These are phyloP conservation scores for Rutstroemia sp. DNA, from an alignment of 2,329 filamentous ascomycete species.

Conservation along the genomic window DNA sequence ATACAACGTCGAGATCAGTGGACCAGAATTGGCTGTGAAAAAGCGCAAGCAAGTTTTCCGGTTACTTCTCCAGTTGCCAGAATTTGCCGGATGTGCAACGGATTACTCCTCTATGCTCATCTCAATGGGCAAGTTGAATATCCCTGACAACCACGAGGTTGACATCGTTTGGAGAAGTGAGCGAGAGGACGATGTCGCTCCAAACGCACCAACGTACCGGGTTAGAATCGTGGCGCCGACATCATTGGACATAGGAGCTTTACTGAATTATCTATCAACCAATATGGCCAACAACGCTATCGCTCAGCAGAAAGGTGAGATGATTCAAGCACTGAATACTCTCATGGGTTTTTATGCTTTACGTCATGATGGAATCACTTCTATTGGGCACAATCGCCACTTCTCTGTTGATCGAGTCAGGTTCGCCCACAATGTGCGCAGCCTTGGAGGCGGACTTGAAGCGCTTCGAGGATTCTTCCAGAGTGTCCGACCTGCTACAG, in stretches of 20 bases:
- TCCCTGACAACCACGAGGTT: conserved; percentile 4
- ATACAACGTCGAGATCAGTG: conserved; percentile 24
- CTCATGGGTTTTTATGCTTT: conserved; percentile 43
- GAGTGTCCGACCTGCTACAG: conserved; percentile 51
- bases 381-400: conserved; percentile 44
- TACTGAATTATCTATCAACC: conserved; percentile 17
- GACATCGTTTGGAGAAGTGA: conserved; percentile 21
- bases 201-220: conserved; percentile 15
- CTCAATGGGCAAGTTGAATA: conserved; percentile 8
- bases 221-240: conserved; percentile 18
- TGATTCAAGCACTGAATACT: conserved; percentile 52
- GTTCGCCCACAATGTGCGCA: conserved; percentile 12
- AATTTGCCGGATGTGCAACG: conserved; percentile 20
- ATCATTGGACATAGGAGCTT: conserved; percentile 15
- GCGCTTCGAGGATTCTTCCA: conserved; percentile 55
- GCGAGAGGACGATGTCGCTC: conserved; percentile 21
- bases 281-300: conserved; percentile 7
- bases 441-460: conserved; percentile 44
- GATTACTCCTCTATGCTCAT: conserved; percentile 27
- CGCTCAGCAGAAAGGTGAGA: conserved; percentile 35
- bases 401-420: conserved; percentile 35
- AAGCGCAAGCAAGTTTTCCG: conserved; percentile 15
- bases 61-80: conserved; percentile 25
- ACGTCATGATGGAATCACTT: conserved; percentile 31
- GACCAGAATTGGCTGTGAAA: conserved; percentile 20